Evolutionary conservation across 2,329 filamentous ascomycete genomes (phyloP).

Genomic region (Aquanectria penicillioides): DNA sequence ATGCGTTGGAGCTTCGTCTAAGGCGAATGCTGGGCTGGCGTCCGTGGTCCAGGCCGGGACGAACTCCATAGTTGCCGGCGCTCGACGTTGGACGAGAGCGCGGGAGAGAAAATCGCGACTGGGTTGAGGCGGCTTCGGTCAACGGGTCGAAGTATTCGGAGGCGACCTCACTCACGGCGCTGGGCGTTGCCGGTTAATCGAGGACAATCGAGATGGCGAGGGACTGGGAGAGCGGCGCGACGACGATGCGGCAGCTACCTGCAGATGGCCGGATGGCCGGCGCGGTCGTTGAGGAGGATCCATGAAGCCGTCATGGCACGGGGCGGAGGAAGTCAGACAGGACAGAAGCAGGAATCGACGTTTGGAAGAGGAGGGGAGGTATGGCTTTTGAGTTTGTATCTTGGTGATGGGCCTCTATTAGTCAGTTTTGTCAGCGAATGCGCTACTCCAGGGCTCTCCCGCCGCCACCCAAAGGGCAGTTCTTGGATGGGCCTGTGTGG

Average conservation of each 20-base stretch:
- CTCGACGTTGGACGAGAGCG: constrained; percentile 24
- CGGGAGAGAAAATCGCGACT: constrained; percentile 34
- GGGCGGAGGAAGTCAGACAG: neutral
- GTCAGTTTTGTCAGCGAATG: constrained; percentile 15
- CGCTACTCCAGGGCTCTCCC: no score
- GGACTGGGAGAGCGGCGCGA: constrained; percentile 31
- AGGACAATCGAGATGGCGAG: constrained; percentile 20
- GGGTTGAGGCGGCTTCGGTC: constrained; percentile 31
- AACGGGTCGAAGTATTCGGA: constrained; percentile 39
- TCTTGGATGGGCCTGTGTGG: neutral
- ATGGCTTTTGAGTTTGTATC: constrained; percentile 1
- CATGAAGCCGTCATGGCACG: constrained; percentile 32
- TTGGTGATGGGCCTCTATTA: neutral
- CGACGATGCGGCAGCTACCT: constrained; percentile 8
- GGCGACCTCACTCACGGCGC: constrained; percentile 33
- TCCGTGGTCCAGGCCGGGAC: constrained; percentile 27
- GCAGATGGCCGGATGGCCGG: constrained; percentile 31
- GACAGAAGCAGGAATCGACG: neutral
- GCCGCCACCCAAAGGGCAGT: neutral
- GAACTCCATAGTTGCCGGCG: neutral
- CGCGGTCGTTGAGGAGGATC: constrained; percentile 31
- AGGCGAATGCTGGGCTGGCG: constrained; percentile 41
- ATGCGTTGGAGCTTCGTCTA: constrained; percentile 37
- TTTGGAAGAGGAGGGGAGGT: neutral
- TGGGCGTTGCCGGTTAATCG: neutral